Base-by-base conservation (phyloP, 139 green algal genomes). In the Asterochloris erici region DNA sequence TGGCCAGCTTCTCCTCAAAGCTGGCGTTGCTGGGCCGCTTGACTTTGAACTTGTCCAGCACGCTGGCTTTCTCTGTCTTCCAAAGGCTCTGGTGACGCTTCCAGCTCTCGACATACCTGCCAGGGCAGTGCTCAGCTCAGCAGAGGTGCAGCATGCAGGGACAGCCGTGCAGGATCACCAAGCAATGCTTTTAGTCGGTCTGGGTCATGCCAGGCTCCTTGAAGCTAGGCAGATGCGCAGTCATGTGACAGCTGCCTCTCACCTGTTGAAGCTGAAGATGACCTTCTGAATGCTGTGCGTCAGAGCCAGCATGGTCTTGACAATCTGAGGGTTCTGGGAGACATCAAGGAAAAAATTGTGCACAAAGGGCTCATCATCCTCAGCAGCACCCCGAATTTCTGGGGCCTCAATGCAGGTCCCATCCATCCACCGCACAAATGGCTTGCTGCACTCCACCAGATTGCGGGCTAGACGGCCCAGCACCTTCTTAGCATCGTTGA, bases 371-470 rank as follows among this genome's bases (percentile, higher is more conserved):
- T 98, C 94, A 63, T 96, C 93, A 68, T 95, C 91, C 10, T 81
- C 82, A 15, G 64, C 29, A 1, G 27, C 84, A 19, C 75, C 88
- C 24, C 81, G 81, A 84, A 95, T 89, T 79, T 93, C 88, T 2
- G 93, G 92, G 15, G 92, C 90, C 87, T 98, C 94, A 4, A 97
- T 73, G 89, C 95, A 98, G 14, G 93, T 95, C 76, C 93, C 93
- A 84, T 97, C 93, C 94, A 97, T 97, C 94, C 95, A 98, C 27
- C 95, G 87, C 79, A 96, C 88, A 88, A 98, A 98, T 2, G 89
- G 77, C 84, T 93, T 93, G 68, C 86, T 89, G 84, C 85, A 89
- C 86, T 97, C 92, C 19, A 93, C 91, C 79, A 96, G 69, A 78
- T 87, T 93, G 79, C 90, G 87, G 64, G 93, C 85, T 76, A 96